Conservation (phyloP, 164 flowering plant species). For the Magnolia sinica region DNA sequence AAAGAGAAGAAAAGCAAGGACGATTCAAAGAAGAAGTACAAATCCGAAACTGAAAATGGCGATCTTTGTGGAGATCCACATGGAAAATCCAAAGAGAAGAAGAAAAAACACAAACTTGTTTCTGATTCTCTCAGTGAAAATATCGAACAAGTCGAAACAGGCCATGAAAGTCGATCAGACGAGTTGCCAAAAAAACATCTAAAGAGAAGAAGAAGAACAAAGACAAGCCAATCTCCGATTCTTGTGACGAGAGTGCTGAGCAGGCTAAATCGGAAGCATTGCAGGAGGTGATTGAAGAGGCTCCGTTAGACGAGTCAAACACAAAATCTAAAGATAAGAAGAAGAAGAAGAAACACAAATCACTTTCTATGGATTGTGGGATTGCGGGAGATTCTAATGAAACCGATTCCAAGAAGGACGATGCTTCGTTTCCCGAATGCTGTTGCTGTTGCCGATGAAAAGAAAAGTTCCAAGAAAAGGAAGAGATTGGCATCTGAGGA, state of each 20-base stretch:
- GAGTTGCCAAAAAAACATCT: conserved; percentile 18
- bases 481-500: conserved; percentile 48
- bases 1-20: conserved; percentile 27
- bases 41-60: background rate
- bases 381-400: conserved; percentile 3
- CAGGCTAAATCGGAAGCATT: conserved; percentile 1
- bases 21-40: background rate
- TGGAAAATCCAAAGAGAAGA: conserved; percentile 25
- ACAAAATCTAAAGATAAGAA: conserved; percentile 28
- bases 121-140: conserved; percentile 12
- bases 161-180: conserved; percentile 4
- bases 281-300: conserved; percentile 11
- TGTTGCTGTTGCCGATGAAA: conserved; percentile 10
- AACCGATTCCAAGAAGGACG: conserved; percentile 15
- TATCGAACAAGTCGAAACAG: conserved; percentile 3
- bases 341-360: conserved; percentile 31
- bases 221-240: conserved; percentile 25
- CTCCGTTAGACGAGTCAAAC: conserved; percentile 3
- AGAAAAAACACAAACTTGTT: conserved; percentile 24
- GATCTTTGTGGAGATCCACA: background rate
- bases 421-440: conserved; percentile 11
- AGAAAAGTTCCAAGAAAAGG: conserved; percentile 53
- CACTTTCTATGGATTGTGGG: background rate
- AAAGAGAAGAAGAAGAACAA: conserved; percentile 48
- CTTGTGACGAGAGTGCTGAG: conserved; percentile 17